These are phyloP conservation scores for Fusarium sterilihyphosum DNA, from an alignment of 2,329 filamentous ascomycete genomes.

Conservation along the genomic window DNA sequence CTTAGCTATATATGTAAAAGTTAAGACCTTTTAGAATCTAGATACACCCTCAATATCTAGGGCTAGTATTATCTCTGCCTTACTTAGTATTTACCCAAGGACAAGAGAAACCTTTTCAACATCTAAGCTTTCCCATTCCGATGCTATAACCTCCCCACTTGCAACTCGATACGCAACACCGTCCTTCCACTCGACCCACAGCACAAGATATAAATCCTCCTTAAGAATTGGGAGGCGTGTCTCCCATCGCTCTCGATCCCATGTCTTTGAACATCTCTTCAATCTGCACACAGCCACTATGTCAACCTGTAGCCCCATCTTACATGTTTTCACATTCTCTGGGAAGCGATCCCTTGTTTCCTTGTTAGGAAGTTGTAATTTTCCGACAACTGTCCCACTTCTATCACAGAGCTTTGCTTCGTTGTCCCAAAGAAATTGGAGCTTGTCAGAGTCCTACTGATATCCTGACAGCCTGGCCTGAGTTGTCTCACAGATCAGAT, in stretches of 20 bases:
- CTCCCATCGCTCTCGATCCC: background rate
- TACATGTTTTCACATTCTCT: background rate
- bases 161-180: constrained; percentile 1
- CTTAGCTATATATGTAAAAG: no score
- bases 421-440: accelerated
- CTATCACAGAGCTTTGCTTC: background rate
- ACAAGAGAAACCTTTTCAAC: background rate
- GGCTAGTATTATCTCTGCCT: accelerated
- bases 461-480: background rate
- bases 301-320: background rate
- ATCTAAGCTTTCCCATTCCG: background rate
- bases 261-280: background rate
- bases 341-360: accelerated
- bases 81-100: background rate
- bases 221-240: background rate
- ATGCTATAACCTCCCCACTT: background rate
- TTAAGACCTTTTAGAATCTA: accelerated
- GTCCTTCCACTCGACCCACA: constrained; percentile 17
- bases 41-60: no score
- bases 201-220: background rate
- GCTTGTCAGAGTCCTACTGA: background rate
- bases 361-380: accelerated
- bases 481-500: constrained; percentile 6
- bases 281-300: background rate
- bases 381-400: accelerated